Percentiles rank a stretch among this genome's conserved stretches.
Evolutionary conservation across 2,329 filamentous ascomycete species (phyloP).

Genomic region (Ophiostoma himal-ulmi): DNA sequence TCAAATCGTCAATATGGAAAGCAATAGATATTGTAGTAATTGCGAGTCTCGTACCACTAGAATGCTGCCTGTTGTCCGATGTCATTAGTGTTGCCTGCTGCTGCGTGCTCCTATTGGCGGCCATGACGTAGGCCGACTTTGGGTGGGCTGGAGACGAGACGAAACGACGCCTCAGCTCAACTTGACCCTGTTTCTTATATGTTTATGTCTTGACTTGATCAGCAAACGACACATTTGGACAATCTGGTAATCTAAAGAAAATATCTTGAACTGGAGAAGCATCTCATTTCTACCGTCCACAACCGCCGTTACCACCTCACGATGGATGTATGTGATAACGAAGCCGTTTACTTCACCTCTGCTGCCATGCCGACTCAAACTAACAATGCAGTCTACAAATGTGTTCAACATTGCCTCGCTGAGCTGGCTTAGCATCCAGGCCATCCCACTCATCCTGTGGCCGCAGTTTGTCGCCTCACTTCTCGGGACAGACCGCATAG

Average conservation of each 20-base stretch:
- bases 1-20: neutral
- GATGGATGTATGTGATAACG: constrained; percentile 19
- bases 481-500: constrained; percentile 30
- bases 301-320: neutral
- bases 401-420: constrained; percentile 48
- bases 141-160: neutral
- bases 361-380: neutral
- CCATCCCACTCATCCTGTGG: constrained; percentile 43
- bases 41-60: neutral
- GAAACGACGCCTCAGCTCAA: neutral
- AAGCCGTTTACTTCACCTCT: neutral
- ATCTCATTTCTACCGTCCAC: neutral
- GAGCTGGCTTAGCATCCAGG: constrained; percentile 47
- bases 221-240: neutral
- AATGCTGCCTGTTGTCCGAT: neutral
- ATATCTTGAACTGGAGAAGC: neutral
- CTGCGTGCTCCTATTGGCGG: constrained; percentile 1
- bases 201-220: neutral
- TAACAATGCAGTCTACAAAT: constrained; percentile 40
- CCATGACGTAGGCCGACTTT: constrained; percentile 9
- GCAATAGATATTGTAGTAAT: neutral
- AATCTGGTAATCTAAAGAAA: too few relatives aligned
- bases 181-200: neutral
- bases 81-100: neutral
- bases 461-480: constrained; percentile 44